Conservation (phyloP, 257 asterid species). For the Petunia secreta region DNA sequence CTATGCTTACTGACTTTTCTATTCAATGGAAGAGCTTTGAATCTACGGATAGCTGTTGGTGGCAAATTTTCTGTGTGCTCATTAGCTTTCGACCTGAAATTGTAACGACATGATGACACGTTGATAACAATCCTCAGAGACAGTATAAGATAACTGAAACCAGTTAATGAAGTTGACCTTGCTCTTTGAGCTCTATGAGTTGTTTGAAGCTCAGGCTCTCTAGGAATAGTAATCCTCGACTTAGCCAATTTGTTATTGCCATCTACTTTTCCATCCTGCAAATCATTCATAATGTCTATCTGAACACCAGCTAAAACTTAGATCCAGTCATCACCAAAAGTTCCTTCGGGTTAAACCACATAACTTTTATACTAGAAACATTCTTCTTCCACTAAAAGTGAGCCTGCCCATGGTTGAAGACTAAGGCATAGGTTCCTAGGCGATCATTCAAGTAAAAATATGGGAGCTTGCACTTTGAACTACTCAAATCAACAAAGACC, state of each 20-base stretch:
- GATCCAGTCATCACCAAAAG: background rate
- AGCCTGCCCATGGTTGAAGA: background rate
- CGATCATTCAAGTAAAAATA: background rate
- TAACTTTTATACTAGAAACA: background rate
- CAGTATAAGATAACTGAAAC: conserved; percentile 23
- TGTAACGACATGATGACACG: conserved; percentile 23
- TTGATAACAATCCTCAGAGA: background rate
- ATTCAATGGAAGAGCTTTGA: conserved; percentile 90
- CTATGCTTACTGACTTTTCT: conserved; percentile 63
- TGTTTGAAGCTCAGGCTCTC: conserved; percentile 83
- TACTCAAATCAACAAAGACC: background rate
- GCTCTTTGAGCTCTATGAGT: conserved; percentile 74
- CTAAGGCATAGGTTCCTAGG: background rate
- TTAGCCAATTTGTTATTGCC: conserved; percentile 44
- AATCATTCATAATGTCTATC: conserved; percentile 28
- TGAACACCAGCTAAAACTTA: conserved; percentile 12
- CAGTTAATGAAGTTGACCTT: conserved; percentile 46
- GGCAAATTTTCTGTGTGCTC: conserved; percentile 50
- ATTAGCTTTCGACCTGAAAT: conserved; percentile 61
- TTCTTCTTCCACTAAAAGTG: conserved; percentile 15
- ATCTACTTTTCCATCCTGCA: conserved; percentile 61
- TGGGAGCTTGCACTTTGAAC: conserved; percentile 16
- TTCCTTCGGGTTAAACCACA: background rate
- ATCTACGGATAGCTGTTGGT: conserved; percentile 56
- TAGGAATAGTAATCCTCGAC: conserved; percentile 75